Conservation (phyloP, 306 rosid genomes). For the Sechiopsis laciniata region DNA sequence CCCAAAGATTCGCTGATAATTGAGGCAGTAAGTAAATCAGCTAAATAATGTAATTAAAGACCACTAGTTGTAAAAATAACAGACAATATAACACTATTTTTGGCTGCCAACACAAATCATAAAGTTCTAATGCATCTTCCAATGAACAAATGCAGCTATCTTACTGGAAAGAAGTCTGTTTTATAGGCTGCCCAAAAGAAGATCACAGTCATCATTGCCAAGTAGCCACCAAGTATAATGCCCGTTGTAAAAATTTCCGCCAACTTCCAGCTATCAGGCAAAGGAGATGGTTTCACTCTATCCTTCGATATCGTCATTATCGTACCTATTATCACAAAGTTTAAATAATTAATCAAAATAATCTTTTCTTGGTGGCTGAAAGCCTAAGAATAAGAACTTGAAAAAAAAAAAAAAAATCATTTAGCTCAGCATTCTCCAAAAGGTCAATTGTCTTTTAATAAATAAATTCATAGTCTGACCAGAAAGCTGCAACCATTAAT, state of each 20-base stretch:
- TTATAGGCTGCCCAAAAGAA: too few species aligned
- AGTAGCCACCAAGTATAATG: too few species aligned
- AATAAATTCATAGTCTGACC: not conserved
- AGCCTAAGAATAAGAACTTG: not conserved
- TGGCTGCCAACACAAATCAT: not conserved
- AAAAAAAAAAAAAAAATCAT: too few species aligned
- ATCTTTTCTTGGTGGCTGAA: not conserved
- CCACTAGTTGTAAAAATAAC: constrained; percentile 3
- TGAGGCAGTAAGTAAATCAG: constrained; percentile 14
- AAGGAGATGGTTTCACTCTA: too few species aligned
- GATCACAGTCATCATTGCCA: too few species aligned
- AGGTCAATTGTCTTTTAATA: not conserved
- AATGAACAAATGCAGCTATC: constrained; percentile 15
- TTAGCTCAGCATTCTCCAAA: not conserved
- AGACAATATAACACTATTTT: not conserved
- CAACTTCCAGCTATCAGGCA: too few species aligned
- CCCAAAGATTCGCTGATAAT: constrained; percentile 68
- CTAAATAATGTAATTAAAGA: not conserved
- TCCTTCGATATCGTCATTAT: constrained; percentile 9
- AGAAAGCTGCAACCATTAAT: not conserved
- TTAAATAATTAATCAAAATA: not conserved
- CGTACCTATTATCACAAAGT: constrained; percentile 52
- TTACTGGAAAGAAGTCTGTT: too few species aligned
- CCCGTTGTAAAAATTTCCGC: too few species aligned
- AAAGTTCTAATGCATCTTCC: constrained; percentile 1